Evolutionary conservation across 495 filamentous ascomycete species (phyloP).

Genomic region (Cercophora newfieldiana): DNA sequence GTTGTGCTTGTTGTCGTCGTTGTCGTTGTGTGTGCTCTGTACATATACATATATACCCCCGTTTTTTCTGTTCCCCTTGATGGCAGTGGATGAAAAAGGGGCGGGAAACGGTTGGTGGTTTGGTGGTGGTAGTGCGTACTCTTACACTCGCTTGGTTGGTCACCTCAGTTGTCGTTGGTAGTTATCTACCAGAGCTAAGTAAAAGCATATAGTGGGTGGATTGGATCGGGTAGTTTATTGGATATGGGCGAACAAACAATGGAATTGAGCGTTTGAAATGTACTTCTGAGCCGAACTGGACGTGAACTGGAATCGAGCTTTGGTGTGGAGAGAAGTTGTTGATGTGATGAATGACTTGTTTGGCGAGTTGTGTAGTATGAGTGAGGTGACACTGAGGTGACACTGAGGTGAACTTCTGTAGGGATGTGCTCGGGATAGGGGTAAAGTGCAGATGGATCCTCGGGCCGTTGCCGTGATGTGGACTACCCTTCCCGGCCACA

Average conservation of each 20-base stretch:
- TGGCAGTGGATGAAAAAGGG: not conserved
- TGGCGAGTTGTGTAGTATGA: no score
- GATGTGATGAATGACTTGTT: no score
- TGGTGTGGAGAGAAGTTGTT: no score
- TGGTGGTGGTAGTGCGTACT: no score
- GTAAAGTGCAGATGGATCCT: no score
- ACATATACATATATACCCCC: slow-evolving; percentile 12
- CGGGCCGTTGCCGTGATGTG: no score
- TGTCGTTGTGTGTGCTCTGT: slow-evolving; percentile 12
- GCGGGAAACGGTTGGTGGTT: not conserved
- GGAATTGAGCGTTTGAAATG: not conserved
- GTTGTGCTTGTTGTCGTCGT: not conserved
- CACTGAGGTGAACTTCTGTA: no score
- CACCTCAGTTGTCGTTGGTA: not conserved
- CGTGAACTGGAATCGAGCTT: no score
- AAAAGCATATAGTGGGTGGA: no score
- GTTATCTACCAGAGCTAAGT: not conserved
- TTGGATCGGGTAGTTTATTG: not conserved
- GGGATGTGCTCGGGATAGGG: no score
- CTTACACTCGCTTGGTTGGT: slow-evolving; percentile 4
- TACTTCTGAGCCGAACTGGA: not conserved
- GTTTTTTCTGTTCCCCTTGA: slow-evolving; percentile 1
- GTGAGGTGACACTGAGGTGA: no score
- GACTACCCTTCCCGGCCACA: not conserved
- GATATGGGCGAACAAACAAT: no score